Conservation (phyloP, 2,329 filamentous ascomycete species). For the Stenocarpella maydis region DNA sequence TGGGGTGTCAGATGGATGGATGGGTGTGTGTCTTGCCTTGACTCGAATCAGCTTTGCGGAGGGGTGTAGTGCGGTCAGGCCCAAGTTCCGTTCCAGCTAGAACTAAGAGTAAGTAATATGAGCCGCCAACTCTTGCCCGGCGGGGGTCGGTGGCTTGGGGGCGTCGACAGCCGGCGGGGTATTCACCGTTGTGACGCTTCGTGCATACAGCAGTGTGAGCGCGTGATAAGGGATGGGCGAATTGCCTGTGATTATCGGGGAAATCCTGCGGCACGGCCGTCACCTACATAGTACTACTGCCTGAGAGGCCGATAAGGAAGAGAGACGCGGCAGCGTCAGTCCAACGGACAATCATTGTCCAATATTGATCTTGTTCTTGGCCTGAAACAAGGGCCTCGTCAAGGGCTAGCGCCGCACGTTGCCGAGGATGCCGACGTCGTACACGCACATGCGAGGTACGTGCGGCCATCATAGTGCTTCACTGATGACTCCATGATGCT, state of each 20-base stretch:
- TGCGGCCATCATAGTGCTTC: not conserved
- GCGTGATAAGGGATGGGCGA: constrained; percentile 18
- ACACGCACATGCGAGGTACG: not conserved
- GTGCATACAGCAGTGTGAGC: constrained; percentile 11
- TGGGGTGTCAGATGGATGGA: not conserved
- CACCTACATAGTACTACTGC: not conserved
- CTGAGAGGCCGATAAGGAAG: not conserved
- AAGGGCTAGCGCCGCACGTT: not conserved
- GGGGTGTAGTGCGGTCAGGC: not conserved
- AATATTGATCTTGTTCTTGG: not conserved
- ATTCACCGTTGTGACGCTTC: constrained; percentile 20
- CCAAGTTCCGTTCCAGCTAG: not conserved
- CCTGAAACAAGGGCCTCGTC: not conserved
- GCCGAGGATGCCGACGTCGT: not conserved
- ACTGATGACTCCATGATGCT: not conserved
- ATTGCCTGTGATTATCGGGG: constrained; percentile 4
- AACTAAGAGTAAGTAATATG: not conserved
- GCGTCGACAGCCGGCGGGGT: not conserved
- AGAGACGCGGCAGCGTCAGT: not conserved
- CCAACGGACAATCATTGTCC: not conserved
- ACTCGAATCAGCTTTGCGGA: not conserved
- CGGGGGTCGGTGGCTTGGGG: constrained; percentile 7
- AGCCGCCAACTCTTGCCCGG: constrained; percentile 21
- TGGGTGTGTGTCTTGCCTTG: not conserved
- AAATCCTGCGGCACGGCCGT: not conserved